Base-by-base conservation (phyloP, 306 rosid genomes). In the Rosa rugosa region DNA sequence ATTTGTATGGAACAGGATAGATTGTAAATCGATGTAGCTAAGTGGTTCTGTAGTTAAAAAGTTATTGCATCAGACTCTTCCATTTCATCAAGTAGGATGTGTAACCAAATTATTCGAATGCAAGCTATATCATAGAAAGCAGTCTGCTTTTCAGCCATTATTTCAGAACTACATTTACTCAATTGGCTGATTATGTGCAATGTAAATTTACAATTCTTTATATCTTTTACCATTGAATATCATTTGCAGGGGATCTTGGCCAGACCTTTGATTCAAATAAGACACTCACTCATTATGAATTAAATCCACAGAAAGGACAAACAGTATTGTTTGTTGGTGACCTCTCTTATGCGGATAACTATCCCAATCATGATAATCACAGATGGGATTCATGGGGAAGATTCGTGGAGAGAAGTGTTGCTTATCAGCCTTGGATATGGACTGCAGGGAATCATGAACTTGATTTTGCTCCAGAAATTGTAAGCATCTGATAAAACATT, bases 371-470 rank as follows among this genome's bases (percentile, higher is more conserved):
- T 41, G 94, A 91, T 60, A 92, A 94, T 63, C 77, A 10, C 44
- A 87, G 94, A 75, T 92, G 99, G 97, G 95, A 94, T 86, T 81
- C 95, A 57, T 91, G 97, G 97, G 97, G 91, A 87, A 91, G 98
- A 73, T 92, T 92, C 11, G 14, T 54, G 4, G 98, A 95, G 89
- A 91, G 99, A 86, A 91, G 95, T 62, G 65, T 8, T 77, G 99
- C 99, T 71, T 95, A 91, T 91, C 97, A 95, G 83, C 98, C 99
- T 18, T 95, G 99, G 99, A 91, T 94, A 81, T 94, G 99, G 97
- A 92, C 97, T 11, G 88, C 92, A 38, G 99, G 97, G 53, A 94
- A 94, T 82, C 97, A 94, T 80, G 99, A 92, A 82, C 36, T 94
- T 69, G 94, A 89, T 84, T 92, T 83, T 81, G 90, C 45, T 57